These are phyloP conservation scores for Leccinum barrowsii DNA, from an alignment of 768 basidiomycete genomes.

Conservation along the genomic window DNA sequence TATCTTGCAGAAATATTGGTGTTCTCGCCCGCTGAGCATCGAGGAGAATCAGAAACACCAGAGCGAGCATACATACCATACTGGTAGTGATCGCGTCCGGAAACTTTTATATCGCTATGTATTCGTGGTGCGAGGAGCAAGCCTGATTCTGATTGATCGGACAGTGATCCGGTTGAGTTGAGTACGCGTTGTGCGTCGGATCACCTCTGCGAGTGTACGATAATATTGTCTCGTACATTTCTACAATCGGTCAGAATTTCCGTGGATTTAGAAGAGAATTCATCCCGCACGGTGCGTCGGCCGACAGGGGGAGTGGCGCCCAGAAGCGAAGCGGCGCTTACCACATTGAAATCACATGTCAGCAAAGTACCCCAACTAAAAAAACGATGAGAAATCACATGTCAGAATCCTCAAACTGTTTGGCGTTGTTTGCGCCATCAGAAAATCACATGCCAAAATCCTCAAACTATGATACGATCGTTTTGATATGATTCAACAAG, in stretches of 20 bases:
- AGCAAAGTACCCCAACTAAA: not conserved
- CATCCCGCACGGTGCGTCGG: not conserved
- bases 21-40: no score
- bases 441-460: not conserved
- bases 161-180: not conserved
- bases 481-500: not conserved
- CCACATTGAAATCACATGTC: not conserved
- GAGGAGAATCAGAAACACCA: not conserved
- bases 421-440: not conserved
- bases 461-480: not conserved
- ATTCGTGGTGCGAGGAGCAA: not conserved
- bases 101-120: not conserved
- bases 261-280: not conserved
- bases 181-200: not conserved
- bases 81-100: not conserved
- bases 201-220: not conserved
- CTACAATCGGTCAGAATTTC: not conserved
- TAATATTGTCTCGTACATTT: not conserved
- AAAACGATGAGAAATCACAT: not conserved
- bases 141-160: not conserved
- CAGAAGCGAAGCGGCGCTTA: not conserved
- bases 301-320: not conserved
- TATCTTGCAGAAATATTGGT: not conserved
- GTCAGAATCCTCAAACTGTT: not conserved
- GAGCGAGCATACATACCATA: not conserved